A percentile compares a stretch with the other conserved stretches of the same genome.
Conservation (phyloP, 192 early-diverging fungal species). For the Gigaspora rosea region DNA sequence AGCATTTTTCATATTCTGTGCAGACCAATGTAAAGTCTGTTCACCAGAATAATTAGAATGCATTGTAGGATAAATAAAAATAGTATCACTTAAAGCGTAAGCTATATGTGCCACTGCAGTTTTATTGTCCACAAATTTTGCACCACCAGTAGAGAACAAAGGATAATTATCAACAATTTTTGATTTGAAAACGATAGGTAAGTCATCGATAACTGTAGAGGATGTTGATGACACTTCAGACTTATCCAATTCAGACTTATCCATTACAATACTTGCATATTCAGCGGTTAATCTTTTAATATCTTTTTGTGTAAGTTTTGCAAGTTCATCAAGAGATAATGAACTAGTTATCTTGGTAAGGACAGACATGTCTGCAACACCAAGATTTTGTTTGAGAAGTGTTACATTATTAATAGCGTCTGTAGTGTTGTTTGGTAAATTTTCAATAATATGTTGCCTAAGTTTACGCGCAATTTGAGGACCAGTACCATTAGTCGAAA, state of each 20-base stretch:
- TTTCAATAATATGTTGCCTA: conserved; percentile 58
- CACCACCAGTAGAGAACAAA: conserved; percentile 2
- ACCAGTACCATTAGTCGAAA: conserved; percentile 77
- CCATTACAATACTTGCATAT: conserved; percentile 42
- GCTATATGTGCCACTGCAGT: conserved; percentile 74
- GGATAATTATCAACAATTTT: not conserved
- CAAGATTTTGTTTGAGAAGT: conserved; percentile 46
- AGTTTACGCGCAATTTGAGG: conserved; percentile 63
- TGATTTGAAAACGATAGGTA: not conserved
- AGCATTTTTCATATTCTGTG: conserved; percentile 66
- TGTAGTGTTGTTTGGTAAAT: conserved; percentile 62
- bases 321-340: conserved; percentile 55
- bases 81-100: conserved; percentile 75
- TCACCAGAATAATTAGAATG: conserved; percentile 67
- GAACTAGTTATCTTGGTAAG: conserved; percentile 59
- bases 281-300: conserved; percentile 51
- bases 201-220: conserved; percentile 4
- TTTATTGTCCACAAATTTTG: conserved; percentile 56
- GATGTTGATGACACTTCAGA: conserved; percentile 9
- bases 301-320: conserved; percentile 40
- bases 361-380: conserved; percentile 54
- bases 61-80: conserved; percentile 81
- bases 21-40: conserved; percentile 65
- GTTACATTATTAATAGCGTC: conserved; percentile 62
- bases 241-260: conserved; percentile 34